Percentiles rank a stretch among this genome's conserved stretches.
Conservation (phyloP, 1,284 basidiomycete genomes). For the Mrakiaceae sp. region DNA sequence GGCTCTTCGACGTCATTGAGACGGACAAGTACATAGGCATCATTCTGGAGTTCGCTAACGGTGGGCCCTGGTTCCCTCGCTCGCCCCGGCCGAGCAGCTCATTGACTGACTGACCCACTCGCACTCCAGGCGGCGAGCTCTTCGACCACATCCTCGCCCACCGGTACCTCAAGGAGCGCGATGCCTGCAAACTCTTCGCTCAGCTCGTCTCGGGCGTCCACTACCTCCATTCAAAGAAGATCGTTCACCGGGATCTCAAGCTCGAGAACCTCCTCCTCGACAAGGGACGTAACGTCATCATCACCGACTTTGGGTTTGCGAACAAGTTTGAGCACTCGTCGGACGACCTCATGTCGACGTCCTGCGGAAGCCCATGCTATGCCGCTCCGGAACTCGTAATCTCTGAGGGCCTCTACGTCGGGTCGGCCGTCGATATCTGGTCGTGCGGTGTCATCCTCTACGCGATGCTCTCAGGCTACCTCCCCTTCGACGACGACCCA, state of each 20-base stretch:
- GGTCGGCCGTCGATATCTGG: slow-evolving; percentile 99
- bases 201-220: slow-evolving; percentile 98
- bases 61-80: slow-evolving; percentile 26
- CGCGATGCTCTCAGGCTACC: slow-evolving; percentile 97
- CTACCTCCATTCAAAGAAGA: slow-evolving; percentile 98
- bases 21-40: slow-evolving; percentile 99
- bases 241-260: slow-evolving; percentile 98
- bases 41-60: slow-evolving; percentile 93
- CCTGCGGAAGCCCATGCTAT: slow-evolving; percentile 95
- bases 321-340: slow-evolving; percentile 86
- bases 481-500: slow-evolving; percentile 99
- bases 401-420: slow-evolving; percentile 91
- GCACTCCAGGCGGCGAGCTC: slow-evolving; percentile 68
- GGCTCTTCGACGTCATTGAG: slow-evolving; percentile 96
- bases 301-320: slow-evolving; percentile 98
- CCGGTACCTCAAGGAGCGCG: slow-evolving; percentile 87
- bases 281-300: slow-evolving; percentile 95
- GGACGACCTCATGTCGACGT: slow-evolving; percentile 97
- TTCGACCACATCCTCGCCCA: slow-evolving; percentile 99
- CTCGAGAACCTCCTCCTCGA: slow-evolving; percentile 96
- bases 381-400: slow-evolving; percentile 99
- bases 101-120: not conserved
- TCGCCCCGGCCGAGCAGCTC: too few relatives aligned
- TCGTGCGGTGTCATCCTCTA: slow-evolving; percentile 98
- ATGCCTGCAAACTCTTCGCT: slow-evolving; percentile 91